phyloP scores from a whole-genome alignment of 176 grass and related monocot species.

The Pharus latifolius region DNA sequence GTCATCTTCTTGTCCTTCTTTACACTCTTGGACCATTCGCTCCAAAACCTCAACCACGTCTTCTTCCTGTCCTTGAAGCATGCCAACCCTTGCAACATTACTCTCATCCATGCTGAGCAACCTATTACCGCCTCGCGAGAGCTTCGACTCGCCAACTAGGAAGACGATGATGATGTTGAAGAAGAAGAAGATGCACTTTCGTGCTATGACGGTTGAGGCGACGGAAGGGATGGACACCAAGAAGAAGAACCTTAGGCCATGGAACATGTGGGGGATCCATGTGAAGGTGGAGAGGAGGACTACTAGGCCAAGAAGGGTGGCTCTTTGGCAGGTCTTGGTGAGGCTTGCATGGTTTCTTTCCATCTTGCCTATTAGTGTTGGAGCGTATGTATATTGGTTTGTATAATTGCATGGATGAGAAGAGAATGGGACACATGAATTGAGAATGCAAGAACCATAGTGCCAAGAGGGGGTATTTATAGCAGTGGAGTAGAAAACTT shows the following conservation, averaged over 20 bases:
- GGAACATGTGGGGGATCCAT: slow-evolving; percentile 23
- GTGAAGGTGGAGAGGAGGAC: slow-evolving; percentile 20
- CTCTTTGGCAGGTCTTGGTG: too few relatives aligned
- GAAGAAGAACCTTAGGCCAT: slow-evolving; percentile 21
- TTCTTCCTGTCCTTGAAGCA: not conserved
- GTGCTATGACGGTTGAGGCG: not conserved
- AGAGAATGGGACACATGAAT: not conserved
- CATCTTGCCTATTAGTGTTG: not conserved
- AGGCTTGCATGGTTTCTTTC: not conserved
- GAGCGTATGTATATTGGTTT: too few relatives aligned
- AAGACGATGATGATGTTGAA: slow-evolving; percentile 71
- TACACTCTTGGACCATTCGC: too few relatives aligned
- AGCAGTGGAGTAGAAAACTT: not conserved
- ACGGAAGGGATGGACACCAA: slow-evolving; percentile 24
- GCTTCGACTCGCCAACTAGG: slow-evolving; percentile 44
- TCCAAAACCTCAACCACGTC: too few relatives aligned
- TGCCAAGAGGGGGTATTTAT: not conserved
- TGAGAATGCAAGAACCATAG: not conserved
- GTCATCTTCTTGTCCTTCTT: not conserved
- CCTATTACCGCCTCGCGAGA: not conserved
- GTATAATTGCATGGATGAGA: not conserved
- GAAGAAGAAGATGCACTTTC: slow-evolving; percentile 51
- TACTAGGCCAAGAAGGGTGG: slow-evolving; percentile 12
- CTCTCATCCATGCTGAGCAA: too few relatives aligned
- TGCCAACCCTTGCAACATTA: not conserved